Base-by-base conservation (phyloP, 2,329 filamentous ascomycete genomes). In the Incumbomyces lentus region DNA sequence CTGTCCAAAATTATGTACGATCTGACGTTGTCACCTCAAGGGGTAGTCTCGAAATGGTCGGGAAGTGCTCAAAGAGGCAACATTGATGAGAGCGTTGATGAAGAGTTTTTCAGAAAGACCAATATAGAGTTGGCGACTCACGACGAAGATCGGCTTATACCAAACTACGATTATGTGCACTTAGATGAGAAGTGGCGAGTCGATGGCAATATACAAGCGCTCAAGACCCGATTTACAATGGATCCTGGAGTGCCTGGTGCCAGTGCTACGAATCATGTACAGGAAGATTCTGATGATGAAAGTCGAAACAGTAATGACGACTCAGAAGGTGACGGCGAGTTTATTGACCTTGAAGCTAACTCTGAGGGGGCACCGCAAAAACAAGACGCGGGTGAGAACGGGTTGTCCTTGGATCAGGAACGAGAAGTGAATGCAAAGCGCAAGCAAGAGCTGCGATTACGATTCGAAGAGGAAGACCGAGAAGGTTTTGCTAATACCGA, bases 401-500 rank as follows among this genome's bases (percentile, higher is more conserved):
- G 63, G 34, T 58, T 63, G n/a, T 70, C 73, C 40, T 73, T 96
- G n/a, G 87, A 90, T 52, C 84, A 81, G 2, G 92, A 98, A 67
- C 84, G 92, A 55, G 86, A 87, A 56, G 84, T 79, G 64, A 98
- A 98, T 59, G 92, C 92, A 1, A 79, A 81, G 54, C 77, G 86
- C 54, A 98, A 98, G 65, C 92, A 95, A 66, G 92, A 98, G 63
- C 77, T 98, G 44, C 93, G 87, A 62, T 72, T 93, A 44, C 81
- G 93, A 1, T 98, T 98, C 60, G 92, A 98, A 60, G 89, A 96
- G 64, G 92, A 98, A 71, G 92, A 98, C 61, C 78, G 86, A n/a
- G 92, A 98, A 62, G 92, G 92, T 0, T 89, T 95, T 62, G 67
- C 61, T 6, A 80, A 85, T 59, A 93, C 93, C 60, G 87, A 92